Evolutionary conservation across 768 basidiomycete genomes (phyloP).

Genomic region (Hebeloma cylindrosporum): DNA sequence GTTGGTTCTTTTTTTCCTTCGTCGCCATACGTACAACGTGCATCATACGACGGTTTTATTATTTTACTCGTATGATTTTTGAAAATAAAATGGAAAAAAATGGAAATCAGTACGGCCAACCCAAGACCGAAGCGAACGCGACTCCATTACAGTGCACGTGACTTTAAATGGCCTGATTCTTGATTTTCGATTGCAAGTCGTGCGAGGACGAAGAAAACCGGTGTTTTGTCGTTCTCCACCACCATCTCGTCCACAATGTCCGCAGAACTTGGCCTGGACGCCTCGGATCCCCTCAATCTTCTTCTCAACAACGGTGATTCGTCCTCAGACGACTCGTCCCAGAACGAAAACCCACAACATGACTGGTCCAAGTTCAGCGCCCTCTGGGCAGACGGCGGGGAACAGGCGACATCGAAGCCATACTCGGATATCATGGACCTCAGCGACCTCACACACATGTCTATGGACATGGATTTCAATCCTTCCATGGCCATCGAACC

Average conservation of each 20-base stretch:
- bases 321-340: slow-evolving; percentile 34
- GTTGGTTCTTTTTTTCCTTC: slow-evolving; percentile 13
- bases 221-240: neutral
- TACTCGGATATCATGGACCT: slow-evolving; percentile 46
- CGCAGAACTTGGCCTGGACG: slow-evolving; percentile 50
- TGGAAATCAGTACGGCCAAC: too few relatives aligned
- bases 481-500: slow-evolving; percentile 65
- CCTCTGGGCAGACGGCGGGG: slow-evolving; percentile 44
- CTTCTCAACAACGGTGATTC: slow-evolving; percentile 49
- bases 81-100: too few relatives aligned
- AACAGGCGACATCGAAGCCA: slow-evolving; percentile 27
- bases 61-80: too few relatives aligned
- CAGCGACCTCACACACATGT: slow-evolving; percentile 35
- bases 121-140: too few relatives aligned
- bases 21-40: too few relatives aligned
- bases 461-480: slow-evolving; percentile 64
- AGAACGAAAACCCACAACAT: slow-evolving; percentile 33
- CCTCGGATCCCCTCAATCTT: slow-evolving; percentile 58
- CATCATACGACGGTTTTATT: too few relatives aligned
- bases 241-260: slow-evolving; percentile 23
- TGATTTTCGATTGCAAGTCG: neutral
- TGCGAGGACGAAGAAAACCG: neutral
- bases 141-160: too few relatives aligned
- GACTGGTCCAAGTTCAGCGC: slow-evolving; percentile 58
- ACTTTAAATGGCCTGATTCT: neutral